These are phyloP conservation scores for Trichoderma semiorbis DNA, from an alignment of 2,329 filamentous ascomycete species.

Conservation along the genomic window DNA sequence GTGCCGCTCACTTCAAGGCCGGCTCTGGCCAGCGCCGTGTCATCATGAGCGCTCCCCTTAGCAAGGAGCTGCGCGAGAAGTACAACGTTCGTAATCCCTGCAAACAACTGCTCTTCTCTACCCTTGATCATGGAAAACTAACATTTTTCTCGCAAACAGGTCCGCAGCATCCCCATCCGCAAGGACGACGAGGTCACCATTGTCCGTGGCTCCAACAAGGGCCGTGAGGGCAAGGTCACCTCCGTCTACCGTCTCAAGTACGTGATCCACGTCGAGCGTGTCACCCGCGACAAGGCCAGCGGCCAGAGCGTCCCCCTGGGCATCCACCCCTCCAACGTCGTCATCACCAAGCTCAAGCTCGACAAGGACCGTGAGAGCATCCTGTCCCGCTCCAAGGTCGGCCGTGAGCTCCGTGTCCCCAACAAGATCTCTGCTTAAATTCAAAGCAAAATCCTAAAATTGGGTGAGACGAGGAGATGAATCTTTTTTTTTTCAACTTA, in stretches of 20 bases:
- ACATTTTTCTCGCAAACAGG: constrained; percentile 46
- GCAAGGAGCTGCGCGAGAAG: constrained; percentile 97
- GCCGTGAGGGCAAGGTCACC: constrained; percentile 96
- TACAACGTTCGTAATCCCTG: constrained; percentile 72
- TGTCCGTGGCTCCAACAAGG: constrained; percentile 92
- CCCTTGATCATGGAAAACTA: constrained; percentile 12
- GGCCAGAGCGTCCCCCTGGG: constrained; percentile 93
- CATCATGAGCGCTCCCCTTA: constrained; percentile 95
- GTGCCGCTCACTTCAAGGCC: constrained; percentile 96
- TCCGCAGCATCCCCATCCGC: constrained; percentile 93
- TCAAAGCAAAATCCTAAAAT: constrained; percentile 22
- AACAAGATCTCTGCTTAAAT: constrained; percentile 56
- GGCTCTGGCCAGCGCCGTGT: constrained; percentile 90
- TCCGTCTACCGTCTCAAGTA: constrained; percentile 99
- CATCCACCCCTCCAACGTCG: constrained; percentile 93
- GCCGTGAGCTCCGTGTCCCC: constrained; percentile 73
- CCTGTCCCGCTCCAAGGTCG: constrained; percentile 77
- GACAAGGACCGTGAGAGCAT: constrained; percentile 92
- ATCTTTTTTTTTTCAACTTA: neutral
- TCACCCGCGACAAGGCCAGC: constrained; percentile 95
- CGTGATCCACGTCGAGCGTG: constrained; percentile 93
- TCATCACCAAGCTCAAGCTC: constrained; percentile 98
- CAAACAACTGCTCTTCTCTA: neutral
- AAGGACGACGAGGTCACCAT: constrained; percentile 96
- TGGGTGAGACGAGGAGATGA: constrained; percentile 21